A percentile compares a stretch with the other conserved stretches of the same genome.
Conservation (phyloP, 345 rosid genomes). For the Garcia nutans region DNA sequence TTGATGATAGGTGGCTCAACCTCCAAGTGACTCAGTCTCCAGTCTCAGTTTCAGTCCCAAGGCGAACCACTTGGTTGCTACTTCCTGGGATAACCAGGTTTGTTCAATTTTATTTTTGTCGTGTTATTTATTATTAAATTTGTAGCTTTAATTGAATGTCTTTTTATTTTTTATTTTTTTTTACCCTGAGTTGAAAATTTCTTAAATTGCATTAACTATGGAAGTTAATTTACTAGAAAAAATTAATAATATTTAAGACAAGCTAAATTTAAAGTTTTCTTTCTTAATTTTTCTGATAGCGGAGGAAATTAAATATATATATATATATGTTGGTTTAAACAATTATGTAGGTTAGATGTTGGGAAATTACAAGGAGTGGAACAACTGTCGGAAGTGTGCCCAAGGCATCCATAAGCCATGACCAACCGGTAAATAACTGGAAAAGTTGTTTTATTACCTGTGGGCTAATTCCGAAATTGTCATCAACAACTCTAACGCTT, state of each 20-base stretch:
- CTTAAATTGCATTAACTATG: too few species aligned
- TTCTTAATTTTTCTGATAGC: too few species aligned
- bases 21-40: conserved; percentile 82
- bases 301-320: too few species aligned
- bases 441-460: neutral
- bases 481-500: neutral
- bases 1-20: conserved; percentile 64
- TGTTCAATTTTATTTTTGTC: neutral
- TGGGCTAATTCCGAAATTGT: conserved; percentile 3
- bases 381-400: conserved; percentile 53
- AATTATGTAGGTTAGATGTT: conserved; percentile 75
- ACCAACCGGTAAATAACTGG: conserved; percentile 73
- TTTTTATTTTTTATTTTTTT: neutral
- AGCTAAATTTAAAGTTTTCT: too few species aligned
- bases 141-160: neutral
- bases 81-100: conserved; percentile 99
- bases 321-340: neutral
- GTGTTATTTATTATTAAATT: neutral
- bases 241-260: too few species aligned
- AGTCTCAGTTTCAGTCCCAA: conserved; percentile 93
- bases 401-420: conserved; percentile 82
- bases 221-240: too few species aligned
- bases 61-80: conserved; percentile 83
- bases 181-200: too few species aligned
- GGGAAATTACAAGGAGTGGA: conserved; percentile 81